Percentiles rank a stretch among this genome's conserved stretches.
Evolutionary conservation across 495 filamentous ascomycete genomes (phyloP).

Genomic region (Trichoderma erinaceum): DNA sequence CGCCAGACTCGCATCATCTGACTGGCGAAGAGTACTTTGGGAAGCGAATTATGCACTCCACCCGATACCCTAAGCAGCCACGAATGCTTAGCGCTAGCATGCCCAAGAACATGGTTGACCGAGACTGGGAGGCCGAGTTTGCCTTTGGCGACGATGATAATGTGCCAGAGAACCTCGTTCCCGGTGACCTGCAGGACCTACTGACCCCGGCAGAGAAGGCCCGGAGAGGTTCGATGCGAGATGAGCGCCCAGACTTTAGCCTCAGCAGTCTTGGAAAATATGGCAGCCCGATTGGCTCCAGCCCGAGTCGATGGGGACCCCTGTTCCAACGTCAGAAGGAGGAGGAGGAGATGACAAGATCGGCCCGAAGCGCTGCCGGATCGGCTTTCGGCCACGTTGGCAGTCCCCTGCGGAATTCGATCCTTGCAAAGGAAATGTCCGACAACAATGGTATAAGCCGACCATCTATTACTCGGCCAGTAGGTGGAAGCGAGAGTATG

Average conservation of each 20-base stretch:
- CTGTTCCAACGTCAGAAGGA: conserved; percentile 72
- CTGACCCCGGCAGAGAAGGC: conserved; percentile 86
- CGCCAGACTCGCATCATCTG: conserved; percentile 54
- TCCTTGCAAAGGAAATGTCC: conserved; percentile 56
- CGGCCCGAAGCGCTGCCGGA: conserved; percentile 21
- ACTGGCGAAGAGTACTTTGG: conserved; percentile 57
- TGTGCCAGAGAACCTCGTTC: conserved; percentile 70
- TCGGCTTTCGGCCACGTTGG: conserved; percentile 79
- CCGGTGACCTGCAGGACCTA: conserved; percentile 77
- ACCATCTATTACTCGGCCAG: conserved; percentile 21
- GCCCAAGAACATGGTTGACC: conserved; percentile 52
- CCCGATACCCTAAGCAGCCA: conserved; percentile 59
- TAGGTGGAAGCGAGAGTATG: conserved; percentile 44
- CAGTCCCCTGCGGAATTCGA: conserved; percentile 86
- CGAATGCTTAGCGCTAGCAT: conserved; percentile 77
- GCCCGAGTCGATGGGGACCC: conserved; percentile 80
- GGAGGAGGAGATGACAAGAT: conserved; percentile 54
- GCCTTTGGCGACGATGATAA: conserved; percentile 56
- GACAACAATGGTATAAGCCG: conserved; percentile 26
- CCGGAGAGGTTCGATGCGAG: conserved; percentile 70
- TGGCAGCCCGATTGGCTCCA: conserved; percentile 70
- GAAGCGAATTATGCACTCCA: conserved; percentile 77
- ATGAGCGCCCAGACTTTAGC: conserved; percentile 42
- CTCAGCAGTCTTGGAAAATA: conserved; percentile 54
- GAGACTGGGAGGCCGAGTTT: conserved; percentile 80